A percentile compares a stretch with the other conserved stretches of the same genome.
Evolutionary conservation across 768 basidiomycete species (phyloP).

Genomic region (Agrocybe praecox): DNA sequence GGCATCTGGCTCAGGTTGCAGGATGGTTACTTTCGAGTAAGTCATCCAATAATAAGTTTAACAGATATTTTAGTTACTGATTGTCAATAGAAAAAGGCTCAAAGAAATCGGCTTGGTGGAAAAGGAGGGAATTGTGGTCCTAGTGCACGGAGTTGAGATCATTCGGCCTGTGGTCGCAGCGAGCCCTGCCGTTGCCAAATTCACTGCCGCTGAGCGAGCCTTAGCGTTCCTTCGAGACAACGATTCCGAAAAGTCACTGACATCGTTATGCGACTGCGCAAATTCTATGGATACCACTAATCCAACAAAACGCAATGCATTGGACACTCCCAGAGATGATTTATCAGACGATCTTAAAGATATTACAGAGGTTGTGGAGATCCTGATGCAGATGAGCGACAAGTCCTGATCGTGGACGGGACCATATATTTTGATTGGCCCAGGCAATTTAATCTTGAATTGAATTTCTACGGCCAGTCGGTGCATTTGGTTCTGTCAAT

Average conservation of each 20-base stretch:
- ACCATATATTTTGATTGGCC: constrained; percentile 28
- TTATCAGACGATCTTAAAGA: constrained; percentile 8
- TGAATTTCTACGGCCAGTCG: constrained; percentile 28
- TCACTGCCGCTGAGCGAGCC: constrained; percentile 66
- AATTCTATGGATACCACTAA: constrained; percentile 6
- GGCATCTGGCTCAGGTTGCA: constrained; percentile 62
- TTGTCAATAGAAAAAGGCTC: constrained; percentile 20
- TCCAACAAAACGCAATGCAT: background rate
- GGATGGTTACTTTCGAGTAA: constrained; percentile 32
- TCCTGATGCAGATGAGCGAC: background rate
- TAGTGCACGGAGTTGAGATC: constrained; percentile 59
- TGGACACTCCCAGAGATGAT: background rate
- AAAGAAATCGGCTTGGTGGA: constrained; percentile 18
- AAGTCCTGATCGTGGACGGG: constrained; percentile 1
- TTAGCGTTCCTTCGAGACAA: constrained; percentile 52
- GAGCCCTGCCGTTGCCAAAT: constrained; percentile 65
- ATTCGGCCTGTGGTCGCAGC: constrained; percentile 62
- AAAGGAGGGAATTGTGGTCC: constrained; percentile 51
- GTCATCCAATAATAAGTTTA: background rate
- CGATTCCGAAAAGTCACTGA: constrained; percentile 44
- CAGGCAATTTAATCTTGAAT: constrained; percentile 20
- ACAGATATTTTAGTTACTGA: background rate
- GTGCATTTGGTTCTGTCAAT: constrained; percentile 14
- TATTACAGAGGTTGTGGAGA: background rate
- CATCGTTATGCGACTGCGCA: constrained; percentile 39